Conservation (phyloP, 805 yeast genomes). For the Jamesozyma jinghongensis region DNA sequence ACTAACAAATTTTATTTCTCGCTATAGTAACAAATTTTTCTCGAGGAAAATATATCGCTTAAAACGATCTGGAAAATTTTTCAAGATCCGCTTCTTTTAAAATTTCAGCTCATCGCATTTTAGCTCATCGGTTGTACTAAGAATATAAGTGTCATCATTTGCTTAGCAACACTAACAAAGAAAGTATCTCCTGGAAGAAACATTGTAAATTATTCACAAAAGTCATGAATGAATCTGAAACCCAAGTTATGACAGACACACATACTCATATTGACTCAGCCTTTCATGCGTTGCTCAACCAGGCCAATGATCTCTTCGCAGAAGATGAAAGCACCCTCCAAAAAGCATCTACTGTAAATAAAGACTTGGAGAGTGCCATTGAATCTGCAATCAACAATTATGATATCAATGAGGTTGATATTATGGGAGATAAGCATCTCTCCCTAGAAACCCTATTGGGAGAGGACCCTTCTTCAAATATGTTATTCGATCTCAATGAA, state of each 20-base stretch:
- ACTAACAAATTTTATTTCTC: too few relatives aligned
- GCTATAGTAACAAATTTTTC: too few relatives aligned
- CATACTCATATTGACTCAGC: constrained; percentile 15
- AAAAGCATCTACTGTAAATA: background rate
- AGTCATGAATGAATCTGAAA: background rate
- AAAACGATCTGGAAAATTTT: background rate
- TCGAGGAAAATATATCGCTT: background rate
- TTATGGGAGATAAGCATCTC: constrained; percentile 13
- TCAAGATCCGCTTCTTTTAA: background rate
- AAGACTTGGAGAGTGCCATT: constrained; percentile 7
- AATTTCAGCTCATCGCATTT: background rate
- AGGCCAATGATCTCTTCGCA: constrained; percentile 7
- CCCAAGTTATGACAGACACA: background rate
- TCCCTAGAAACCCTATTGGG: constrained; percentile 19
- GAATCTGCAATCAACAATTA: constrained; percentile 6
- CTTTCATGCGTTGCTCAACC: constrained; percentile 17
- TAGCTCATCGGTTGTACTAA: background rate
- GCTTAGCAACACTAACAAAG: too few relatives aligned
- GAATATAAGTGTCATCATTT: background rate
- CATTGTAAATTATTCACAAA: too few relatives aligned
- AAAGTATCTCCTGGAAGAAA: too few relatives aligned
- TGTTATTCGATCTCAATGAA: constrained; percentile 9
- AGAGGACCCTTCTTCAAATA: constrained; percentile 9
- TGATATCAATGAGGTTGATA: constrained; percentile 8
- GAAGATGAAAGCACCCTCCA: background rate